Base-by-base conservation (phyloP, 495 filamentous ascomycete genomes). In the Aspergillus incahuasiensis region DNA sequence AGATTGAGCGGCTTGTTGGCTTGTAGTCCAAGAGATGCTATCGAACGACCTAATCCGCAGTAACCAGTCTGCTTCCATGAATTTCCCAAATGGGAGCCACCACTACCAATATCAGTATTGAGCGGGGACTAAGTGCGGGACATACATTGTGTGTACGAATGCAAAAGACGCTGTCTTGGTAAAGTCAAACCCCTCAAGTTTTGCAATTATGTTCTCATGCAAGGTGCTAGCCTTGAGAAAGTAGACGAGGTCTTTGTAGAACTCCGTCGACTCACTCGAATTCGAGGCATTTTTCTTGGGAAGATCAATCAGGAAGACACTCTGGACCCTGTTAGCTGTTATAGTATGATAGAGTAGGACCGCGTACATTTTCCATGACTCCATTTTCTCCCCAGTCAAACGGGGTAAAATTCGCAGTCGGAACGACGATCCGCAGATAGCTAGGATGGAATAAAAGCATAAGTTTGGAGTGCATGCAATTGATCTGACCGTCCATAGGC, bases 391-490 rank as follows among this genome's bases (percentile, higher is more conserved):
- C 91, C 91, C 91, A 95, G 64, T 96, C 91, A 59, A 84, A 87
- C 1, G 79, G 71, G n/a, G 86, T 79, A 4, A 95, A 67, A 56
- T 96, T 96, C 0, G 88, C 91, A 8, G 81, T 91, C 0, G 91
- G 91, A 0, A 96, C 79, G 0, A 80, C 91, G 9, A 96, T 78
- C 0, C 91, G 79, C 2, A 95, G 63, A 62, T 91, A 82, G 0
- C 56, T 62, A 0, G 77, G 74, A 57, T 90, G 85, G 59, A 89
- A 91, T 0, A 96, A 76, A 0, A 96, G 74, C 79, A 90, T 88
- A 12, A 96, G 69, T 61, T 96, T 96, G 5, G 89, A 94, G 63
- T 96, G 91, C 91, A 95, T 96, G 60, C 77, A 83, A 44, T 77
- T 79, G 1, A 83, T 68, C 47, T 84, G 77, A 0, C 81, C 80